These are phyloP conservation scores for Globisporangium solare DNA, from an alignment of 352 stramenopile genomes.

Conservation along the genomic window DNA sequence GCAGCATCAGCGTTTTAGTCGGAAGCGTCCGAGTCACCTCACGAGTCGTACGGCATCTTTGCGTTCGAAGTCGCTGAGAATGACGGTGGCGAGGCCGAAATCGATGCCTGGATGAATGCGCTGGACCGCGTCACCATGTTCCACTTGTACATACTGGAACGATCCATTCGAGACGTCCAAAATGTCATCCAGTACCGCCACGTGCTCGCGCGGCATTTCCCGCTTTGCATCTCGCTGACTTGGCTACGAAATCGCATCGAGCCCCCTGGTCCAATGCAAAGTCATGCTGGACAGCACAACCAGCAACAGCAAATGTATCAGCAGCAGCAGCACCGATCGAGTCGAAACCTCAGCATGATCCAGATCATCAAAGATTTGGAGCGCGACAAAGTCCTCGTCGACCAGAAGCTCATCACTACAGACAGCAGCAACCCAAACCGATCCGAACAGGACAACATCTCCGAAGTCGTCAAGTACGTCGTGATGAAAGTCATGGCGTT, in stretches of 20 bases:
- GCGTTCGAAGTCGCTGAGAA: constrained; percentile 29
- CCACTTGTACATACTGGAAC: constrained; percentile 43
- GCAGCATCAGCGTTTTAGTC: background rate
- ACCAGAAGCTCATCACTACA: constrained; percentile 40
- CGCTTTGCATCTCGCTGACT: constrained; percentile 45
- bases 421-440: constrained; percentile 14
- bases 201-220: constrained; percentile 35
- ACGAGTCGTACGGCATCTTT: constrained; percentile 29
- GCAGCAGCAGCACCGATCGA: constrained; percentile 41
- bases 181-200: constrained; percentile 33
- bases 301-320: constrained; percentile 16
- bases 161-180: constrained; percentile 24
- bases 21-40: background rate
- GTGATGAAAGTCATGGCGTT: constrained; percentile 45
- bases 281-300: background rate
- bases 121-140: constrained; percentile 41
- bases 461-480: constrained; percentile 57
- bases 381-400: constrained; percentile 58
- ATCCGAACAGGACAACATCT: constrained; percentile 35
- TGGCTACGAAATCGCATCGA: constrained; percentile 66
- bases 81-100: constrained; percentile 8
- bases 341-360: constrained; percentile 63
- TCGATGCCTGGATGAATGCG: constrained; percentile 28
- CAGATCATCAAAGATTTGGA: constrained; percentile 79
- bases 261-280: constrained; percentile 15